Base-by-base conservation (phyloP, 1,284 basidiomycete genomes). In the Bondarzewia mesenterica region DNA sequence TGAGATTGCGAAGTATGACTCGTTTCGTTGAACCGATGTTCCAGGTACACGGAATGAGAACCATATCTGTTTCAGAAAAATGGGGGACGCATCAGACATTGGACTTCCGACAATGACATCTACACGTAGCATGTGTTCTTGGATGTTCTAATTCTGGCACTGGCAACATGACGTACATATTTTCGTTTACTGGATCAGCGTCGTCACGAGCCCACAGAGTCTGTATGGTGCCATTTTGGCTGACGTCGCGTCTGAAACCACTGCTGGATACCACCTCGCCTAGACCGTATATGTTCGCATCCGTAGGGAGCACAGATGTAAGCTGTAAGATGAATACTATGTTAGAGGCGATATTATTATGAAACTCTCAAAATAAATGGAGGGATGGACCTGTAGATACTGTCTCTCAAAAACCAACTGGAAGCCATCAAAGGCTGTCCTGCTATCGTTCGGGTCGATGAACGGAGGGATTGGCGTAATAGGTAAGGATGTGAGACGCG, bases 391-490 rank as follows among this genome's bases (percentile, higher is more conserved):
- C 65, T 79, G 76, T 36, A 85, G 64, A 55, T 83, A 85, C 53
- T 80, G 78, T 55, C 89, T 80, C 59, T 89, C 86, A 56, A 90
- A 88, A n/a, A 89, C 74, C 4, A 89, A 70, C 5, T 77, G 74
- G 53, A 85, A 82, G 0, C 70, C 75, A 47, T 78, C 69, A 14
- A 84, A 67, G 4, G 71, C 70, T 1, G 77, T 80, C 12, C 67
- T 71, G 26, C 70, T 69, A 51, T 78, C 77, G 18, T 59, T 61
- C 0, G 71, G 32, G 54, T 66, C 68, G 21, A 75, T 67, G 18
- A 42, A 42, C 5, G 77, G 71, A 2, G 73, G 62, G 42, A 78
- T 77, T 3, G 82, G 78, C 2, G 77, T 71, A 1, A 64, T 44
- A 1, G 82, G 81, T 4, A 85, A 64, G 0, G 79, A 82, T 0